Conservation (phyloP, 1,284 basidiomycete genomes). For the Chiua sp. region DNA sequence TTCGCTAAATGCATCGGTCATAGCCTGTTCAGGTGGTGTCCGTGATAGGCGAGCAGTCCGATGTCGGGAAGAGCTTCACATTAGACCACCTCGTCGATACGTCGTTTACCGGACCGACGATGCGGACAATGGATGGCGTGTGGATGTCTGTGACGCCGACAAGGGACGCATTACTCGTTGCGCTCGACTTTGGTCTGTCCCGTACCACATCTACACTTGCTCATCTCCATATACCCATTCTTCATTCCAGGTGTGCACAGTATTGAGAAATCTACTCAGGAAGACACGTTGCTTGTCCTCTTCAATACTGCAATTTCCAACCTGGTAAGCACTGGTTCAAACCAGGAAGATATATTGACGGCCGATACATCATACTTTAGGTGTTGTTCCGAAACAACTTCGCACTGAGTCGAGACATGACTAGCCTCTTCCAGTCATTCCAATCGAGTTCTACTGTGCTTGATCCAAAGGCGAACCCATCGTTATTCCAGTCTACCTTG, state of each 20-base stretch:
- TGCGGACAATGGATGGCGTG: slow-evolving; percentile 69
- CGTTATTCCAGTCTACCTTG: slow-evolving; percentile 62
- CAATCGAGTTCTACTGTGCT: slow-evolving; percentile 64
- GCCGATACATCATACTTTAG: slow-evolving; percentile 30
- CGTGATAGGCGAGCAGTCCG: slow-evolving; percentile 74
- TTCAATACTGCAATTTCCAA: slow-evolving; percentile 73
- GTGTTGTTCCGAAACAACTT: slow-evolving; percentile 71
- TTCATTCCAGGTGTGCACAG: slow-evolving; percentile 57
- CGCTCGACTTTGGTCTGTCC: slow-evolving; percentile 60
- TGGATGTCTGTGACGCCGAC: slow-evolving; percentile 75
- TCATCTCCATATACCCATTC: not conserved
- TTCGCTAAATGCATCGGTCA: too few relatives aligned
- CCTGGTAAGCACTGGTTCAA: slow-evolving; percentile 29
- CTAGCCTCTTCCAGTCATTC: slow-evolving; percentile 66
- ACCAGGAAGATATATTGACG: not conserved
- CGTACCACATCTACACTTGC: too few relatives aligned
- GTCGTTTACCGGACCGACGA: slow-evolving; percentile 69
- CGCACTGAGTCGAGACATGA: slow-evolving; percentile 61
- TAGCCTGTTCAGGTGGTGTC: slow-evolving; percentile 68
- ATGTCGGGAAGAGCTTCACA: slow-evolving; percentile 65
- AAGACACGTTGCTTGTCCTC: slow-evolving; percentile 64
- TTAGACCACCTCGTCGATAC: slow-evolving; percentile 68
- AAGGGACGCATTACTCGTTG: slow-evolving; percentile 56
- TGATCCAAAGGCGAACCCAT: slow-evolving; percentile 61
- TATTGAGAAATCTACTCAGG: slow-evolving; percentile 65